phyloP scores from a whole-genome alignment of 2,329 filamentous ascomycete species.

The Aspergillus aculeatinus region DNA sequence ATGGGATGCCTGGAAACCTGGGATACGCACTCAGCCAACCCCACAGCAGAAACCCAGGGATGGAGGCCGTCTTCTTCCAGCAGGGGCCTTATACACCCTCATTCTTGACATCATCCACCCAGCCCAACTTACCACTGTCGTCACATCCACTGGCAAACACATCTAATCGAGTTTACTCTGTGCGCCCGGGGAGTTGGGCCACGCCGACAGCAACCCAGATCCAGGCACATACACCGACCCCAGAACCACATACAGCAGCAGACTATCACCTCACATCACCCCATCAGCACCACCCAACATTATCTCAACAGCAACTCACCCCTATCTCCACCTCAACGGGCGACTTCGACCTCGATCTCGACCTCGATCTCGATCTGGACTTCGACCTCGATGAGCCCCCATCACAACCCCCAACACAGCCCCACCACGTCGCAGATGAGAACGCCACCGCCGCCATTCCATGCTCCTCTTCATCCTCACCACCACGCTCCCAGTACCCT shows the following conservation, averaged over 20 bases:
- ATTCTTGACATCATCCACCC: background rate
- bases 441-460: background rate
- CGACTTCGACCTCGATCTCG: background rate
- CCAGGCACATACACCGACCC: background rate
- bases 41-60: background rate
- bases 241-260: background rate
- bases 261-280: background rate
- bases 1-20: background rate
- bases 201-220: background rate
- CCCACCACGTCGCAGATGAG: background rate
- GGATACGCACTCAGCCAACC: constrained; percentile 3
- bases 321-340: constrained; percentile 2
- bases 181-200: background rate
- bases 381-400: background rate
- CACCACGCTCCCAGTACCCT: constrained; percentile 10
- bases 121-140: background rate
- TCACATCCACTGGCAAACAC: background rate
- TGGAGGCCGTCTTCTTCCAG: background rate
- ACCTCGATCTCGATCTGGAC: constrained; percentile 7
- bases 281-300: background rate
- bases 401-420: background rate
- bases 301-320: constrained; percentile 5
- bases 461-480: background rate
- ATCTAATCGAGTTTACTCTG: background rate
- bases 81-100: background rate